phyloP scores from a whole-genome alignment of 2,329 filamentous ascomycete genomes.

The Clonostachys chloroleuca region DNA sequence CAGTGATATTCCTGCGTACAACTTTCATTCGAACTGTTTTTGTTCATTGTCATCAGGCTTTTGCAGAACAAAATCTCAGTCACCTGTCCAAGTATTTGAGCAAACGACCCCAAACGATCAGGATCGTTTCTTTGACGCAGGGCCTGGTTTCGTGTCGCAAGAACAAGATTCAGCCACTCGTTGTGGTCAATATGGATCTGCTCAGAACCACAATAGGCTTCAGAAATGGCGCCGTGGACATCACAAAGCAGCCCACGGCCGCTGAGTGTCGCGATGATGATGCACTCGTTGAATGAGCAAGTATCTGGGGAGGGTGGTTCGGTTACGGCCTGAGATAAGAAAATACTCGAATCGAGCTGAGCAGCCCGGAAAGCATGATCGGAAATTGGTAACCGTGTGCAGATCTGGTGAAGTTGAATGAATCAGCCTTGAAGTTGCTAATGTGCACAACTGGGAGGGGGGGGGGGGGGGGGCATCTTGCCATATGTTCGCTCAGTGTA shows the following conservation, averaged over 20 bases:
- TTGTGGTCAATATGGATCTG: too few species aligned
- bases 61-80: too few species aligned
- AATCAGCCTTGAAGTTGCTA: background rate
- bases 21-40: too few species aligned
- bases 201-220: too few species aligned
- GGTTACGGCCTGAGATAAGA: background rate
- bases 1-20: too few species aligned
- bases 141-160: too few species aligned
- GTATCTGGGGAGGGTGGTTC: background rate
- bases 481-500: background rate
- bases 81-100: too few species aligned
- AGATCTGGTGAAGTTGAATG: background rate
- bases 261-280: background rate
- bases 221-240: too few species aligned
- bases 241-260: background rate
- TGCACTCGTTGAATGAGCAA: background rate
- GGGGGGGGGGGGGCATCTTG: background rate
- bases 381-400: background rate
- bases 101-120: too few species aligned
- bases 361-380: background rate
- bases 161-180: too few species aligned
- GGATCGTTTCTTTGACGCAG: too few species aligned
- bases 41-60: too few species aligned
- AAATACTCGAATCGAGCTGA: background rate
- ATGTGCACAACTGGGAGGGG: background rate